Evolutionary conservation across 2,329 filamentous ascomycete genomes (phyloP), one percentile per base, ranked within the genome.

Genomic region (Aspergillus clavatus): DNA sequence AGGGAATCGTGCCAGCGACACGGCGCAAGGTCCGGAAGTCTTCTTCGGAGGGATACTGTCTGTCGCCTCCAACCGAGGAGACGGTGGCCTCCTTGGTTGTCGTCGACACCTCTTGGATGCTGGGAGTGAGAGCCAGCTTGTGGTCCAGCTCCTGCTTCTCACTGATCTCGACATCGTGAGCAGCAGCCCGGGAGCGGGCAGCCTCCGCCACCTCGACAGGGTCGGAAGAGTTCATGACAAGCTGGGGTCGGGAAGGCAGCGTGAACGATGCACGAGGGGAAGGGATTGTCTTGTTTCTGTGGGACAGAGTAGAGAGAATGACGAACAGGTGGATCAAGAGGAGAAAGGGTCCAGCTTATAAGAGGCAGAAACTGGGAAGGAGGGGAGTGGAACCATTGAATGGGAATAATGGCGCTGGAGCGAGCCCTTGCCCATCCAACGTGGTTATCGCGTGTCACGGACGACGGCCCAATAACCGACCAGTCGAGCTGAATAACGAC

Each of bases 1-100:
- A 82, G 39, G 82, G 81, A 49, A 89, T 79, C 2, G 52, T 47
- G 8, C 58, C 65, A 1, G 64, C 44, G 2, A 70, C 59, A 28
- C 67, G 62, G 22, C 66, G 67, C 16, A 71, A 55, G 5, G 52
- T 60, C 4, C 35, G 29, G 26, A 69, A 22, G 24, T 71, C 68
- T 26, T 68, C 66, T 0, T 58, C 53, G 2, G 58, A 68, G 5
- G 69, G 66, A 24, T 45, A 36, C 1, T 16, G 38, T 28, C 52
- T 52, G 11, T 43, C 43, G 10, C 40, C 37, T 4, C 35, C 33
- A 14, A 28, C 22, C 12, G 38, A 7, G 14, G 38, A 26, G 11
- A 12, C 8, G 4, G 19, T 28, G 16, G 8, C 33, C 38, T 29
- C 43, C 14, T 28, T 46, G 12, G 23, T 40, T 23, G 33, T 19